Base-by-base conservation (phyloP, 2,329 filamentous ascomycete species). In the Scedosporium aurantiacum region DNA sequence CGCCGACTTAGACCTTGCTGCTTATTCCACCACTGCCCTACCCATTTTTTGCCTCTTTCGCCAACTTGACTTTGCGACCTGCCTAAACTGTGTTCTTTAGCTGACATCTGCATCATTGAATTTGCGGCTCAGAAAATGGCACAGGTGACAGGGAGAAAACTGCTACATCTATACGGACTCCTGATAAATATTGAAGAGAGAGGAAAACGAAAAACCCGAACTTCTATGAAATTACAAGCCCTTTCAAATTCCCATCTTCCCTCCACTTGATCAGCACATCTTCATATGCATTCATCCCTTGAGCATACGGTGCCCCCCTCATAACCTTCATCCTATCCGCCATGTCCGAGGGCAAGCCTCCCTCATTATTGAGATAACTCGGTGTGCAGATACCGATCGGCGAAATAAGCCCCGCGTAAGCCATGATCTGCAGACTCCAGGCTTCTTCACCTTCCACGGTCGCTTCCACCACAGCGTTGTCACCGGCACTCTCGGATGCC, bases 351-450 rank as follows among this genome's bases (percentile, higher is more conserved):
- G 58, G 64, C n/a, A 68, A 61, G 41, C 71, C 68, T 2, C 74
- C 77, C 68, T 83, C 78, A 23, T 67, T 70, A 57, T 80, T 84
- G 45, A 78, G 69, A 65, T 83, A 84, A 12, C 78, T 73, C 0
- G 82, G 82, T n/a, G 80, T 82, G 69, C 82, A 85, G 14, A 78
- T 73, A 4, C 69, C 67, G 21, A 79, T 61, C 6, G 71, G 71
- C 0, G 73, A 73, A 45, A 77, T 74, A 28, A 73, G 72, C 6
- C 69, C 70, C 0, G 77, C 77, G 1, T 73, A 71, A 58, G 67
- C 67, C 65, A 78, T 66, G 52, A 79, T 73, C 57, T 70, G 65
- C 25, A 66, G 65, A 0, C 73, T 70, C 79, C 80, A 84, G 2
- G 68, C 74, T 59, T 81, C 74, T 66, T 81, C 78, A 0, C 74